Base-by-base conservation (phyloP, 2,329 filamentous ascomycete species). In the Celoporthe dispersa region DNA sequence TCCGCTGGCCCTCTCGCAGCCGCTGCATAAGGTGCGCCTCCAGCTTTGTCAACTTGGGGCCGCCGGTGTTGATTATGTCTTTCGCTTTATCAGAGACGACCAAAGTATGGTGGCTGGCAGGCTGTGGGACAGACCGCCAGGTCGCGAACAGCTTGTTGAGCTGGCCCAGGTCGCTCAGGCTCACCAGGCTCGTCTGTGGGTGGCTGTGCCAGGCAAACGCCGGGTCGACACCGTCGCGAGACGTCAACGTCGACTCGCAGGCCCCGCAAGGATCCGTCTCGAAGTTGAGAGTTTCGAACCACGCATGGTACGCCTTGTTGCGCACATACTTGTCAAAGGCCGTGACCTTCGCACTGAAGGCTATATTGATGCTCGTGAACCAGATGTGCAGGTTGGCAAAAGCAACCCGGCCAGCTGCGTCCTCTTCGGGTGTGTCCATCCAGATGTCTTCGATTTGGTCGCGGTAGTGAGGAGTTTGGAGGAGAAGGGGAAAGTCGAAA, bases 391-490 rank as follows among this genome's bases (percentile, higher is more conserved):
- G 64, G 16, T 22, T 41, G 2, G 44, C 68, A 3, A 16, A 53
- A 11, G 25, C 16, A 3, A 64, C 39, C 0, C 33, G 22, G 1
- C 41, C 70, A 2, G 31, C 16, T 8, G 8, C 6, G 2, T 64
- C 59, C 7, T 44, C n/a, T 0, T 25, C 3, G 0, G 60, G 64
- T 8, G 22, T 6, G 4, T 71, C 70, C 12, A 71, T 41, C 70
- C 70, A 71, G 51, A 71, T 57, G 1, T 55, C 68, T 31, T 71
- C 70, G 2, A 71, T 22, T 28, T 71, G 70, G 6, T 67, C 41
- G 3, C 41, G 25, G 22, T 70, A 63, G n/a, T 71, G 70, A 3
- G 66, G 64, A 1, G 35, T 53, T 0, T 11, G 53, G 28, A 66
- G 64, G 37, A 16, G 64, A 8, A 1, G 11, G 4, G 37, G 25